Evolutionary conservation across 805 yeast genomes (phyloP), one percentile per base, ranked within the genome.

Genomic region (Komagataella pseudopastoris): DNA sequence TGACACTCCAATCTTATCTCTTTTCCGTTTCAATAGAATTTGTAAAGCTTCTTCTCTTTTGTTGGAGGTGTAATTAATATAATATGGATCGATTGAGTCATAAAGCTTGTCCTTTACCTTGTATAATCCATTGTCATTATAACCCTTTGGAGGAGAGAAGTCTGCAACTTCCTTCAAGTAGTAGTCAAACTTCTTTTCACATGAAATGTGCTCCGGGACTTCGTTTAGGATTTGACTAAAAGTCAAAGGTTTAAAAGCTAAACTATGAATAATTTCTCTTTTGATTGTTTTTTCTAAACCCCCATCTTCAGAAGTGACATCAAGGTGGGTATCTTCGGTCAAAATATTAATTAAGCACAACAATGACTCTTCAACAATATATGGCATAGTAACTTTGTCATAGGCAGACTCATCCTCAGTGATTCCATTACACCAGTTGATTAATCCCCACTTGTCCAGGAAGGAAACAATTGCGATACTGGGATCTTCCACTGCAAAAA

Each of bases 21-120:
- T 67, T n/a, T 8, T 23, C 23, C 75, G 62, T 39, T 75, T 77
- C 57, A 82, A 81, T 30, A 86, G 66, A 4, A 80, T 66, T 47
- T 74, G 75, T 52, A 85, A 83, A 6, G 95, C 91, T 54, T 88
- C 96, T 51, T 88, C 96, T 51, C 91, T 77, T 51, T 80, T 81
- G 57, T 88, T 88, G 0, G 91, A 69, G 0, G 85, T 71, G 58
- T 84, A 85, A 58, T 88, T 89, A 53, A 86, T 73, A 61, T 83
- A 91, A 60, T 79, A 90, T 0, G 97, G 96, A 62, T 91, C 93
- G 46, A 90, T 76, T 23, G 74, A 68, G 1, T 68, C 70, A 51
- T 67, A 72, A 24, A 68, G 67, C 49, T 79, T 74, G 2, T 76
- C 72, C 59, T 85, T 88, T 54, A 93, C 71, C 23, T 79, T 70